phyloP scores from a whole-genome alignment of 768 basidiomycete species.

The Russula emetica region DNA sequence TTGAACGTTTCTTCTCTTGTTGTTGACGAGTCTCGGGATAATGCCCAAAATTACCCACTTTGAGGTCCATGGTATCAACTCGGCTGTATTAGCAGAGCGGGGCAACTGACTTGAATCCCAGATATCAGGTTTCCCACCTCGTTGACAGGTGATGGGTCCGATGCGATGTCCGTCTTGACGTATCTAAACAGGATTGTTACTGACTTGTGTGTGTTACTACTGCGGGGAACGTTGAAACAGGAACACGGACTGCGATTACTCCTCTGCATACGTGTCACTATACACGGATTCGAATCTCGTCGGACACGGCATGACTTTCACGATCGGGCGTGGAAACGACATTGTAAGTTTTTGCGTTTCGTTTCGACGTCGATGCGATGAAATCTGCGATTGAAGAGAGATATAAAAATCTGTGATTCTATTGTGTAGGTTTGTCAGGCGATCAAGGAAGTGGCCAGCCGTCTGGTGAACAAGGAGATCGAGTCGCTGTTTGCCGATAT shows the following conservation, averaged over 20 bases:
- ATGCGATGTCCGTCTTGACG: constrained; percentile 68
- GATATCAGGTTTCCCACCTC: constrained; percentile 93
- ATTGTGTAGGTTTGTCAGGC: constrained; percentile 65
- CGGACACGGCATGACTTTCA: constrained; percentile 94
- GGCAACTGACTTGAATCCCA: constrained; percentile 31
- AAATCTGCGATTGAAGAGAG: background rate
- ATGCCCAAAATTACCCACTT: constrained; percentile 49
- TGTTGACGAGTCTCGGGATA: constrained; percentile 26
- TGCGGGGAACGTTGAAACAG: constrained; percentile 38
- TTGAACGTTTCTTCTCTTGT: too few relatives aligned
- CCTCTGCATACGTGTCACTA: constrained; percentile 84
- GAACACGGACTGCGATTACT: constrained; percentile 96
- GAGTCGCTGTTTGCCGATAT: constrained; percentile 84
- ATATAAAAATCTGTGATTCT: background rate
- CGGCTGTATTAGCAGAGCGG: background rate
- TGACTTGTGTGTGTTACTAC: background rate
- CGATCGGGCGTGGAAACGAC: constrained; percentile 92
- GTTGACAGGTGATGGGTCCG: constrained; percentile 85
- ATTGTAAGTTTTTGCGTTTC: constrained; percentile 47
- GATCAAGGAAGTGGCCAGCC: constrained; percentile 71
- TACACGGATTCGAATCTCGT: constrained; percentile 65
- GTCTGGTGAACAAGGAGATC: constrained; percentile 77
- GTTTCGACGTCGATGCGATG: background rate
- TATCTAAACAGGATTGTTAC: background rate
- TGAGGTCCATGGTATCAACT: constrained; percentile 49